Evolutionary conservation across 352 stramenopile species (phyloP), one percentile per base, ranked within the genome.

Genomic region (Pythium pyrilobum): DNA sequence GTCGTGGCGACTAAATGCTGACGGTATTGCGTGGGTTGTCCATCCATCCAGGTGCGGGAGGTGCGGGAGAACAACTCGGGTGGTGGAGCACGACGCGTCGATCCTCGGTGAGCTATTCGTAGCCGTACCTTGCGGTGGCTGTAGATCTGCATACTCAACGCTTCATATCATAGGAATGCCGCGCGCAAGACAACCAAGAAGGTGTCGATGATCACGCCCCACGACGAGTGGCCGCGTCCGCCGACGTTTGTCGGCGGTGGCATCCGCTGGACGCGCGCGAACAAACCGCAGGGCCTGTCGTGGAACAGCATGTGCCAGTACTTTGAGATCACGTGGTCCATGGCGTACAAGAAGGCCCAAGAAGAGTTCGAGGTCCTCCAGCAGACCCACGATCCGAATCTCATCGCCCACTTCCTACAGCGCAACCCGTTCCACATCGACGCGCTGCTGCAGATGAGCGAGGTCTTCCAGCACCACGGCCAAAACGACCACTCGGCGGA

Each of bases 281-380:
- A 91, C 58, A 90, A 90, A 33, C 84, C 81, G 1, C 71, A 71
- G 21, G 81, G 74, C 39, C 29, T 65, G 41, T 67, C 62, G 12
- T 94, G 84, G 84, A 89, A 77, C 52, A 76, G 71, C 21, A 46
- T 80, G 29, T 86, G 73, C 62, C 74, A 81, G 38, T 94, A 91
- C 67, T 92, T 87, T 55, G 77, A 94, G 52, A 72, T 94, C 60
- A 85, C 79, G 39, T 91, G 80, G 80, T 94, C 84, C 5, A 89
- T 90, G 40, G 77, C 78, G 36, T 94, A 94, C 72, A 90, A 94
- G 59, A 94, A 94, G 77, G 77, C 74, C 4, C 81, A 94, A 72
- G 77, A 87, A 37, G 81, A 93, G 55, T 94, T 94, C 57, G 74
- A 87, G 21, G 52, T 89, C 16, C 69, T 94, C 4, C 84, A 94